Evolutionary conservation across 2,329 filamentous ascomycete genomes (phyloP).

Genomic region (Coniosporium tulheliwenetii): DNA sequence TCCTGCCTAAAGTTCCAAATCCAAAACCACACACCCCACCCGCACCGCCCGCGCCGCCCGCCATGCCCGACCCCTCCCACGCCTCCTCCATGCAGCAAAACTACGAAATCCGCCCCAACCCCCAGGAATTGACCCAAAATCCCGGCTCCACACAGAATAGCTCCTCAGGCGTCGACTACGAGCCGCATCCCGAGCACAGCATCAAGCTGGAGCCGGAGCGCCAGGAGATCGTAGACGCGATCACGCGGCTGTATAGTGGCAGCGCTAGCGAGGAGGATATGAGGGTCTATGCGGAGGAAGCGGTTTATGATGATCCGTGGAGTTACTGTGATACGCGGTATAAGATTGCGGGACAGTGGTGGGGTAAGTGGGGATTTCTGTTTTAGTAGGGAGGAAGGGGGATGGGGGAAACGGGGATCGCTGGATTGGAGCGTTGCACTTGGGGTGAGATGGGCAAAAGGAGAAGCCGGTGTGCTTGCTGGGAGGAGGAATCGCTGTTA

Average conservation of each 20-base stretch:
- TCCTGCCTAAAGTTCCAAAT: too few relatives aligned
- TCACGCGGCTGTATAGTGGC: conserved; percentile 30
- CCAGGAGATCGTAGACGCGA: conserved; percentile 25
- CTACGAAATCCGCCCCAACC: conserved; percentile 9
- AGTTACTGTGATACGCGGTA: conserved; percentile 34
- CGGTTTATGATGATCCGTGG: conserved; percentile 32
- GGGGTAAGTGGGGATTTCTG: conserved; percentile 13
- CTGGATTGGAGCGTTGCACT: too few relatives aligned
- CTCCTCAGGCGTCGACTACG: conserved; percentile 22
- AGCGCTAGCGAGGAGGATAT: conserved; percentile 32
- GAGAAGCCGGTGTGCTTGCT: too few relatives aligned
- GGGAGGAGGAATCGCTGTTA: too few relatives aligned
- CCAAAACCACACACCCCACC: too few relatives aligned
- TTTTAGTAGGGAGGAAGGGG: neutral
- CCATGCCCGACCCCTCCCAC: neutral
- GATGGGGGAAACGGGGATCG: too few relatives aligned
- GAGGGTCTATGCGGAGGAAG: conserved; percentile 29
- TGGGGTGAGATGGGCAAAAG: too few relatives aligned
- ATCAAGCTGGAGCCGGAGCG: conserved; percentile 18
- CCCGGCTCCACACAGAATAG: conserved; percentile 9
- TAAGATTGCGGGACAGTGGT: conserved; percentile 37
- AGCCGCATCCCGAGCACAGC: conserved; percentile 21
- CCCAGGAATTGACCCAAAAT: conserved; percentile 14
- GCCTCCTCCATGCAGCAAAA: neutral
- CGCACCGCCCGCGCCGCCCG: neutral